Evolutionary conservation across 306 rosid species (phyloP).

Genomic region (Lablab purpureus): DNA sequence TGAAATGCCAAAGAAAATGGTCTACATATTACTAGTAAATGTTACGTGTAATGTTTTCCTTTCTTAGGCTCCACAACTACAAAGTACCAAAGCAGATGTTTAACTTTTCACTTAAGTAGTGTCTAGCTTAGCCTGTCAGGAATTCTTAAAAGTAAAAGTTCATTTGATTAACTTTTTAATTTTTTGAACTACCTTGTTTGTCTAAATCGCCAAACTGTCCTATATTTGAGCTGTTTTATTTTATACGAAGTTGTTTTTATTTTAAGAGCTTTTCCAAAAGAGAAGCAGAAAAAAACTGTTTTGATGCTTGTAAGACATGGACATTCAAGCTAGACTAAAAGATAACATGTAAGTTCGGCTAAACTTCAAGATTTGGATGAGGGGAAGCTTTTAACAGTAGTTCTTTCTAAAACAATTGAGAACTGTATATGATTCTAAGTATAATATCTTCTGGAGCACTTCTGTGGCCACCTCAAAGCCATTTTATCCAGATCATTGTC

Average conservation of each 20-base stretch:
- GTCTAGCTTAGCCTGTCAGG: neutral
- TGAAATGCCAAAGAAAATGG: neutral
- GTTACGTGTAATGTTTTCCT: neutral
- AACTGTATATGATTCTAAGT: neutral
- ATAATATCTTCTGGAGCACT: slow-evolving; percentile 46
- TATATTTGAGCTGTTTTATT: neutral
- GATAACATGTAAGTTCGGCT: neutral
- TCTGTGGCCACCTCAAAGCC: slow-evolving; percentile 54
- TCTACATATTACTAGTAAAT: neutral
- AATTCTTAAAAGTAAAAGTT: neutral
- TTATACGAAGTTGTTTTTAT: neutral
- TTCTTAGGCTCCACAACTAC: neutral
- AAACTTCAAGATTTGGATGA: neutral
- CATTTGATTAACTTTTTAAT: neutral
- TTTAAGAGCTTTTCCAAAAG: neutral
- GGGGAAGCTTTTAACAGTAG: neutral
- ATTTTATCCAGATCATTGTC: slow-evolving; percentile 31
- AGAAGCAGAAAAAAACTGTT: neutral
- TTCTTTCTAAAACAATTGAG: neutral
- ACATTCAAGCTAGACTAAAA: neutral
- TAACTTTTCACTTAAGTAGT: neutral
- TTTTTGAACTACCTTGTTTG: neutral
- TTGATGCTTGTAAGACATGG: neutral
- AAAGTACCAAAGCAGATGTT: neutral
- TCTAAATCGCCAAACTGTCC: neutral